Conservation (phyloP, 75 land plant species). For the Pinus albicaulis region DNA sequence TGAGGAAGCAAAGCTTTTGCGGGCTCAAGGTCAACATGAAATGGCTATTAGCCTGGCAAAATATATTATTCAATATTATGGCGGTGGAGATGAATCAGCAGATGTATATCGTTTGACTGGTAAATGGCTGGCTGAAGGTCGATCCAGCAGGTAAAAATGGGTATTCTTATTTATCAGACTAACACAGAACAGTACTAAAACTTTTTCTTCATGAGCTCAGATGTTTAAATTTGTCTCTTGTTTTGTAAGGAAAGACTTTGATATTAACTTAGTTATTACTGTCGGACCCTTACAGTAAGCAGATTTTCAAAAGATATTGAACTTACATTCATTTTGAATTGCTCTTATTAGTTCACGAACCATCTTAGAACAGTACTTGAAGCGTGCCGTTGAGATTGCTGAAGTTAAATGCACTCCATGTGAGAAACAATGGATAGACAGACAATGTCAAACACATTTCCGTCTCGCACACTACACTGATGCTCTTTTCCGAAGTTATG, state of each 20-base stretch:
- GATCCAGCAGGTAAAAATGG: conserved; percentile 75
- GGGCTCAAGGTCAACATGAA: conserved; percentile 84
- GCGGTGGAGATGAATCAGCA: conserved; percentile 41
- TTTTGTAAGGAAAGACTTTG: not conserved
- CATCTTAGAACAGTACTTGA: conserved; percentile 85
- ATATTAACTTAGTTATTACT: not conserved
- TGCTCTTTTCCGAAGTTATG: conserved; percentile 79
- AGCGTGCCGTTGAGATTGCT: conserved; percentile 67
- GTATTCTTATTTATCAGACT: not conserved
- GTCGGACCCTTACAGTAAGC: no score
- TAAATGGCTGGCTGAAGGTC: conserved; percentile 95
- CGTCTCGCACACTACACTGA: conserved; percentile 94
- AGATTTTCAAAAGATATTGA: not conserved
- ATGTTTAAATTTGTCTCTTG: not conserved
- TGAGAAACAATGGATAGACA: conserved; percentile 24
- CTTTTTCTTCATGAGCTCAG: not conserved
- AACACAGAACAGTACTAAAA: not conserved
- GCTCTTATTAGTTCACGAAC: conserved; percentile 64
- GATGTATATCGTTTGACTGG: conserved; percentile 83
- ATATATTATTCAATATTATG: conserved; percentile 53
- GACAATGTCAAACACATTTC: conserved; percentile 65
- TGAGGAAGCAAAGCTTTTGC: conserved; percentile 94
- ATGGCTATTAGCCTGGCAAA: conserved; percentile 87
- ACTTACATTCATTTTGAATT: conserved; percentile 9
- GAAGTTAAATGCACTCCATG: conserved; percentile 21